Percentiles rank a stretch among this genome's conserved stretches.
Evolutionary conservation across 2,329 filamentous ascomycete species (phyloP).

Genomic region (Nothopassalora personata): DNA sequence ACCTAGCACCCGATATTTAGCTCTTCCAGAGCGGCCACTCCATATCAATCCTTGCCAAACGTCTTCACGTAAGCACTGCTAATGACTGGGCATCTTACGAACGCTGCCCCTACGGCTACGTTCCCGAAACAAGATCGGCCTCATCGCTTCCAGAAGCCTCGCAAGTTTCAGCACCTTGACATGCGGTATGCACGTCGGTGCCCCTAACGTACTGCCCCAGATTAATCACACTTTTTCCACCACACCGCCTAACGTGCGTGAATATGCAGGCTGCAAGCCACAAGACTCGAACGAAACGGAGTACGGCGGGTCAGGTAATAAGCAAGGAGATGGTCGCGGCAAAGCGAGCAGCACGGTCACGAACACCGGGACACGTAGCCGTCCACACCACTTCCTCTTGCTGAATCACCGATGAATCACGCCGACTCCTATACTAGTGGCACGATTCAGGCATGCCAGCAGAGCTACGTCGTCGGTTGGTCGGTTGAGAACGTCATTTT

Average conservation of each 20-base stretch:
- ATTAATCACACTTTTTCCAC: not conserved
- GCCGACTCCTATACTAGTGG: not conserved
- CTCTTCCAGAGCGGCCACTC: not conserved
- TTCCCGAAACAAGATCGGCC: not conserved
- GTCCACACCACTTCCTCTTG: not conserved
- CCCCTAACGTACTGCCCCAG: not conserved
- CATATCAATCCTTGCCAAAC: not conserved
- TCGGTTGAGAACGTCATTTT: not conserved
- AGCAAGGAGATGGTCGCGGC: not conserved
- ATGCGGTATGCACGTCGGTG: not conserved
- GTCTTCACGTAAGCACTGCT: not conserved
- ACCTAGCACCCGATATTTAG: not conserved
- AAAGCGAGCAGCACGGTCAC: too few relatives aligned
- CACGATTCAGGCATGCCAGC: not conserved
- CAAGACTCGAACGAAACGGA: not conserved
- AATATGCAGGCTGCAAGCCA: not conserved
- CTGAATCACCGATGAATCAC: not conserved
- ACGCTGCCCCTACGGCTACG: constrained; percentile 3
- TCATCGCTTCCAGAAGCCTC: not conserved
- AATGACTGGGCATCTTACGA: not conserved
- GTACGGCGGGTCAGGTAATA: not conserved
- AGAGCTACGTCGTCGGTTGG: not conserved
- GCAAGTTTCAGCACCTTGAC: not conserved
- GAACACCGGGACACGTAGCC: not conserved
- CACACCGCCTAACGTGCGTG: not conserved